Percentiles rank a stretch among this genome's conserved stretches.
Conservation (phyloP, 2,329 filamentous ascomycete genomes). For the Sclerotinia minor region DNA sequence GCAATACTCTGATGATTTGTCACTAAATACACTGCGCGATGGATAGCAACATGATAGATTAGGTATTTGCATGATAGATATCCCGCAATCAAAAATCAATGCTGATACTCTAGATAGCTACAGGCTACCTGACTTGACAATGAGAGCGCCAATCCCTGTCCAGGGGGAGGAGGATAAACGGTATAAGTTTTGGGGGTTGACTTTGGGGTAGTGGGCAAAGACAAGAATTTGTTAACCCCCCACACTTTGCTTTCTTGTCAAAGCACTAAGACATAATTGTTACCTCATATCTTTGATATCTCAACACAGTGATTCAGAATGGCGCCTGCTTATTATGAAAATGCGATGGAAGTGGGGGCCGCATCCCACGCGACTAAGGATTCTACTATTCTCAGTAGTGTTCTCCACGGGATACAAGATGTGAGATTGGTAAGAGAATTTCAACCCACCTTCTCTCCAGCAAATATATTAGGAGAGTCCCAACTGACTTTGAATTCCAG, state of each 20-base stretch:
- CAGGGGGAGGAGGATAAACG: constrained; percentile 5
- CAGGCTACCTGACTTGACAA: constrained; percentile 30
- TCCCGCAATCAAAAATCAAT: constrained; percentile 21
- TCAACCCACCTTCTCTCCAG: neutral
- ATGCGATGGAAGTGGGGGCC: constrained; percentile 15
- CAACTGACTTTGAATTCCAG: constrained; percentile 41
- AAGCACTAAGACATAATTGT: constrained; percentile 3
- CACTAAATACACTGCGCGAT: neutral
- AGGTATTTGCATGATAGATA: constrained; percentile 9
- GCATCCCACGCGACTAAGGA: constrained; percentile 26
- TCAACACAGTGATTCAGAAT: constrained; percentile 26
- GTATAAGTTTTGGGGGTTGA: constrained; percentile 28
- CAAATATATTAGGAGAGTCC: neutral
- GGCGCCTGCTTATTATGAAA: constrained; percentile 30
- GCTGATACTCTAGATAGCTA: constrained; percentile 33
- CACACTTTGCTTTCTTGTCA: constrained; percentile 20
- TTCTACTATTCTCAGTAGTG: constrained; percentile 51
- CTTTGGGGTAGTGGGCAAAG: constrained; percentile 9
- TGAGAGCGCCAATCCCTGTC: neutral
- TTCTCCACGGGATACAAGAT: constrained; percentile 58
- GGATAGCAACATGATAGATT: constrained; percentile 23
- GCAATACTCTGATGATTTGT: neutral
- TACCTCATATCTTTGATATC: constrained; percentile 22
- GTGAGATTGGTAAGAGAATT: constrained; percentile 53
- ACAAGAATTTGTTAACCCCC: constrained; percentile 16